Evolutionary conservation across 352 stramenopile species (phyloP), one percentile per base, ranked within the genome.

Genomic region (Phytophthora cryptogea): DNA sequence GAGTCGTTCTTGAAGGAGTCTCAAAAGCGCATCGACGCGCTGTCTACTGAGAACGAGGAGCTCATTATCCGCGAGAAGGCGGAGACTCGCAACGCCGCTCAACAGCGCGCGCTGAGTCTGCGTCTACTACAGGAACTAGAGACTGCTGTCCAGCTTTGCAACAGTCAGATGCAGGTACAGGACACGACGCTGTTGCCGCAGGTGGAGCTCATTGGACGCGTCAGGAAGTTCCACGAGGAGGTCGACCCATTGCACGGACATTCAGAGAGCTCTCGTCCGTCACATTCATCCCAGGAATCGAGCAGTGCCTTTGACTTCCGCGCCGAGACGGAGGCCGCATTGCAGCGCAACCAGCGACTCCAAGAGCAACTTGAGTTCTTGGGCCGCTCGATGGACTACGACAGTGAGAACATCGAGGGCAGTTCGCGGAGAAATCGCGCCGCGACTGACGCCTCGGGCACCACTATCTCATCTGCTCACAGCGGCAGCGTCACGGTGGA

Each of bases 1-100:
- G 83, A 92, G 67, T 73, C 74, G 8, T 89, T 89, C 44, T 56
- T 90, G 11, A 92, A 92, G 45, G 83, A 92, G 48, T 89, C 80
- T 0, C 83, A 90, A 70, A 88, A 88, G 42, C 75, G 80, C 17
- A 86, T 90, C 46, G 80, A 92, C 63, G 71, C 79, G 45, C 64
- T 90, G 16, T 42, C 68, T 5, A 61, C 80, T 2, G 80, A 89
- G 53, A 89, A 80, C 50, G 83, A 92, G 20, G 83, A 92, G 62
- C 65, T 92, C 2, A 30, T 75, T 7, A 58, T 80, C 31, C 74
- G 83, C 0, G 83, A 92, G 46, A 68, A 75, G 32, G 77, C 77
- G 5, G 83, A 92, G 59, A 89, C 80, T n/a, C 63, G 72, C 41
- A 85, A 89, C 43, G 80, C 75, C 4, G 66, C 28, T 0, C 66